A percentile compares a stretch with the other conserved stretches of the same genome.
Conservation (phyloP, 306 rosid species). For the Glycine tomentella region DNA sequence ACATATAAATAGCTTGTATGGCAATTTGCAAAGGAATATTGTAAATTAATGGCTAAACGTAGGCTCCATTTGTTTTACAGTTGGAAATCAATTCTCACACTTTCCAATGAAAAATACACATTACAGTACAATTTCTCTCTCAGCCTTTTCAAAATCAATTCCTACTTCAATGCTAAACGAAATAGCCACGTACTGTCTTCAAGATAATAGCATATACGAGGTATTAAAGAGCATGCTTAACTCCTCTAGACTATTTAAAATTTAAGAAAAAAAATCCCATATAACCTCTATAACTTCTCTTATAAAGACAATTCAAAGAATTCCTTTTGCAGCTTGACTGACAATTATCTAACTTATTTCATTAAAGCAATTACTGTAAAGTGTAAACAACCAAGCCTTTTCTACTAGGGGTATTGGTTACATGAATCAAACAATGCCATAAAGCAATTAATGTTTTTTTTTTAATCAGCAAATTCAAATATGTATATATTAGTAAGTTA, state of each 20-base stretch:
- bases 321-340: slow-evolving; percentile 34
- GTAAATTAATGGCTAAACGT: slow-evolving; percentile 25
- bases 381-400: background rate
- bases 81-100: background rate
- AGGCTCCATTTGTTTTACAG: background rate
- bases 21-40: slow-evolving; percentile 22
- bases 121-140: background rate
- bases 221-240: slow-evolving; percentile 30
- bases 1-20: background rate
- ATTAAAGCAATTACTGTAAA: slow-evolving; percentile 21
- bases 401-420: background rate
- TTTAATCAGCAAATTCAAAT: slow-evolving; percentile 17
- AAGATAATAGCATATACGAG: slow-evolving; percentile 33
- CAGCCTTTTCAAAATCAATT: background rate
- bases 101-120: background rate
- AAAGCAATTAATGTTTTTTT: slow-evolving; percentile 15
- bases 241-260: slow-evolving; percentile 24
- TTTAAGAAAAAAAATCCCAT: slow-evolving; percentile 16
- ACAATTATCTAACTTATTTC: slow-evolving; percentile 31
- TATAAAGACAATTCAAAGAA: slow-evolving; percentile 27
- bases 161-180: background rate
- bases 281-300: slow-evolving; percentile 26
- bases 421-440: background rate
- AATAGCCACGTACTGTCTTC: background rate
- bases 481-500: no score